These are phyloP conservation scores for Triglochin maritima DNA, from an alignment of 106 monocot species.

Conservation along the genomic window DNA sequence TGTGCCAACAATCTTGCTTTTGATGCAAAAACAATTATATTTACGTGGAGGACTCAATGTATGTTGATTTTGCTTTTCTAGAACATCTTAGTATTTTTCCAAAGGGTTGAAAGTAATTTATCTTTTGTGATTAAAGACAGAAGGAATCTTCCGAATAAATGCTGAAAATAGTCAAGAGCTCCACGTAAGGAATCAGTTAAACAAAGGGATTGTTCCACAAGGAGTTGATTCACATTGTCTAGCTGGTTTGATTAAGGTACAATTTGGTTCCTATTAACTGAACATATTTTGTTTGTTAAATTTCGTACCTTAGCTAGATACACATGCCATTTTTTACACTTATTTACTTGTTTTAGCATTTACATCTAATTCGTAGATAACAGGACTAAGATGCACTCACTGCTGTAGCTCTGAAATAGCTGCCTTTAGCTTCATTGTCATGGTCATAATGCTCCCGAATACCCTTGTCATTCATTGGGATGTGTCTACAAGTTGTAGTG, in stretches of 20 bases:
- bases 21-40: constrained; percentile 20
- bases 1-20: constrained; percentile 19
- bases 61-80: not conserved
- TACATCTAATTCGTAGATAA: too few species aligned
- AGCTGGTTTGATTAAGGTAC: constrained; percentile 22
- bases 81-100: too few species aligned
- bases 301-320: too few species aligned
- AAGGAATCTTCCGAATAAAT: constrained; percentile 26
- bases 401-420: too few species aligned
- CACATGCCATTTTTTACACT: too few species aligned
- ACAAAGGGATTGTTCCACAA: constrained; percentile 13
- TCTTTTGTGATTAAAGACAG: constrained; percentile 4
- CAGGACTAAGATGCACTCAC: too few species aligned
- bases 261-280: not conserved
- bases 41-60: constrained; percentile 21
- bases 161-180: constrained; percentile 17
- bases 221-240: constrained; percentile 20
- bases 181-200: constrained; percentile 16
- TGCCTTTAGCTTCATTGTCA: too few species aligned
- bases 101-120: not conserved
- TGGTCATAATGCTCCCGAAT: too few species aligned
- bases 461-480: too few species aligned
- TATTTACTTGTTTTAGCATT: too few species aligned
- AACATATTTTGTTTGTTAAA: too few species aligned
- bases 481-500: too few species aligned